These are phyloP conservation scores for Cenococcum geophilum DNA, from an alignment of 495 filamentous ascomycete species.

Conservation along the genomic window DNA sequence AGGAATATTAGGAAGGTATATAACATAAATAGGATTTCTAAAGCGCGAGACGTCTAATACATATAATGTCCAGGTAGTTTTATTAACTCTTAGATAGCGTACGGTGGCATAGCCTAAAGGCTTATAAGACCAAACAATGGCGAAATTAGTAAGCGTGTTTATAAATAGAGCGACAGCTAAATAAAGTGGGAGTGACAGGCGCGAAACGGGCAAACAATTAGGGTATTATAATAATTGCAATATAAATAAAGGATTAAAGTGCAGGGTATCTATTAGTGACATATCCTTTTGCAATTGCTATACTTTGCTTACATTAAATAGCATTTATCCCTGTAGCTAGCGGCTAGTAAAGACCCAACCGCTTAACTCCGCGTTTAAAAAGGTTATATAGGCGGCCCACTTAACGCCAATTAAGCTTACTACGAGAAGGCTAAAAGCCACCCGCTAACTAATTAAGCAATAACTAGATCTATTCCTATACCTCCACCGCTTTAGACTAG, in stretches of 20 bases:
- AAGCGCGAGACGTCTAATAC: conserved; percentile 23
- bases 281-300: background rate
- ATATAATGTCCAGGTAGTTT: conserved; percentile 22
- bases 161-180: conserved; percentile 5
- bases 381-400: background rate
- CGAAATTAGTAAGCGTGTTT: conserved; percentile 3
- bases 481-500: background rate
- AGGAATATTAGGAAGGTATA: conserved; percentile 18
- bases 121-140: background rate
- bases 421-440: background rate
- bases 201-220: background rate
- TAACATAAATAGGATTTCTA: conserved; percentile 17
- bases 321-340: background rate
- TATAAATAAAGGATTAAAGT: conserved; percentile 3
- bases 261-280: background rate
- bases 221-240: conserved; percentile 5
- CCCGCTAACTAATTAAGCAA: background rate
- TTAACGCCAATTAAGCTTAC: background rate
- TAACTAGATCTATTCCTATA: background rate
- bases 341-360: background rate
- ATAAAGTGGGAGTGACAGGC: conserved; percentile 15
- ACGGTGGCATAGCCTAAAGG: background rate
- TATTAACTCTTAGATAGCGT: conserved; percentile 6
- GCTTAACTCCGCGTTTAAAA: background rate
- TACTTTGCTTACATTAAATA: no score